phyloP scores from a whole-genome alignment of 1,284 basidiomycete genomes.

The Ceratobasidium sp. region DNA sequence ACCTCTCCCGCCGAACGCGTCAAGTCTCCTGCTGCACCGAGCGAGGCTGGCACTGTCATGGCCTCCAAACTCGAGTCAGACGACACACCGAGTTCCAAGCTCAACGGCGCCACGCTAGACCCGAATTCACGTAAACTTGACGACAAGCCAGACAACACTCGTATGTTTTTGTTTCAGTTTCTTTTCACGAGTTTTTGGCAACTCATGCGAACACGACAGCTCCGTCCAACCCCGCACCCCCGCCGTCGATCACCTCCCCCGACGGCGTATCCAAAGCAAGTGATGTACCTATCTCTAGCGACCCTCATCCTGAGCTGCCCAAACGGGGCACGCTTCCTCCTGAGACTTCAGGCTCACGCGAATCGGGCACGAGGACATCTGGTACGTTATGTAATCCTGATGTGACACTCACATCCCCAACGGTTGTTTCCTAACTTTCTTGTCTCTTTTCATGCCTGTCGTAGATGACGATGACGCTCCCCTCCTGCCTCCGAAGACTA shows the following conservation, averaged over 20 bases:
- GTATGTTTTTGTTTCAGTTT: neutral
- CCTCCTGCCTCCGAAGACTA: neutral
- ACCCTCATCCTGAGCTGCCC: neutral
- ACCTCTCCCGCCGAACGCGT: neutral
- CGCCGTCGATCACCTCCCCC: neutral
- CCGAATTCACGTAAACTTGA: neutral
- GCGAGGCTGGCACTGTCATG: neutral
- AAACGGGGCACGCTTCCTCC: neutral
- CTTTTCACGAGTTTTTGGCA: neutral
- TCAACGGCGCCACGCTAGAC: neutral
- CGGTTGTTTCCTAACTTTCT: neutral
- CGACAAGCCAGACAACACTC: neutral
- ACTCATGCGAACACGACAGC: neutral
- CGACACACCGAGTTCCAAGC: neutral
- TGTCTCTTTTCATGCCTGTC: neutral
- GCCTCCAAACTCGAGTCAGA: neutral
- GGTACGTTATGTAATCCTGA: neutral
- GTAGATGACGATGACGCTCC: constrained; percentile 18
- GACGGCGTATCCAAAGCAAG: neutral
- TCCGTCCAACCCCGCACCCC: neutral
- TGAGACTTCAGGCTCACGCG: neutral
- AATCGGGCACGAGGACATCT: constrained; percentile 4
- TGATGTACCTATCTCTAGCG: neutral
- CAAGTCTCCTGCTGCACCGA: neutral
- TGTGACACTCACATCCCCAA: constrained; percentile 17